These are phyloP conservation scores for Melocanna baccifera DNA, from an alignment of 176 grass and related monocot species.

Conservation along the genomic window DNA sequence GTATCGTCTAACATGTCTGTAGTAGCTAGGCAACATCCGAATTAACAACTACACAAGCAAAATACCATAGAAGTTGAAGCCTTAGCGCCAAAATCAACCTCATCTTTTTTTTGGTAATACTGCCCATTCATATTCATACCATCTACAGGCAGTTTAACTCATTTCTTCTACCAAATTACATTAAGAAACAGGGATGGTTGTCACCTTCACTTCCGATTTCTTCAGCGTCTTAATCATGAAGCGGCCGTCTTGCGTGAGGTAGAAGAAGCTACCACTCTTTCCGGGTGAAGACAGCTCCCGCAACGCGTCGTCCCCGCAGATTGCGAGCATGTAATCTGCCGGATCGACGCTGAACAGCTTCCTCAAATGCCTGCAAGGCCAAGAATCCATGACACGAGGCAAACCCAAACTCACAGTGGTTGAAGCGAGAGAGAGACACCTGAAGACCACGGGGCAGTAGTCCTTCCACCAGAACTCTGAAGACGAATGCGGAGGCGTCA, in stretches of 20 bases:
- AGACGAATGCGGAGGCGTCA: constrained; percentile 45
- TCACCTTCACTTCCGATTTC: constrained; percentile 59
- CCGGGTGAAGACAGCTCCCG: constrained; percentile 63
- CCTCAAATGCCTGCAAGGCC: constrained; percentile 41
- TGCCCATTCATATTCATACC: neutral
- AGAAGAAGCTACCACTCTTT: constrained; percentile 89
- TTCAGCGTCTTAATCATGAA: constrained; percentile 96
- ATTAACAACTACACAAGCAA: constrained; percentile 40
- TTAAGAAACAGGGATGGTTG: neutral
- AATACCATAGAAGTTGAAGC: neutral
- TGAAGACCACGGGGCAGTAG: constrained; percentile 60
- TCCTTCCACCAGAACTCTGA: constrained; percentile 56
- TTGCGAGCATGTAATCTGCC: too few species aligned
- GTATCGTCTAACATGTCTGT: constrained; percentile 51
- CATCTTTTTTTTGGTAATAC: neutral
- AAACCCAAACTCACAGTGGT: neutral
- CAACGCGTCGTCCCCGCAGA: constrained; percentile 53
- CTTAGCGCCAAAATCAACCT: neutral
- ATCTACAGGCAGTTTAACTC: neutral
- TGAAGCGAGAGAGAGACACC: constrained; percentile 13
- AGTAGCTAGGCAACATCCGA: constrained; percentile 65
- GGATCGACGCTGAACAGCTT: constrained; percentile 62
- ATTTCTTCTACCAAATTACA: neutral
- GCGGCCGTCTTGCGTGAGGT: constrained; percentile 67
- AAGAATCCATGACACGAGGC: neutral